phyloP scores from a whole-genome alignment of 2,329 filamentous ascomycete genomes.

The Diaporthe nobilis region DNA sequence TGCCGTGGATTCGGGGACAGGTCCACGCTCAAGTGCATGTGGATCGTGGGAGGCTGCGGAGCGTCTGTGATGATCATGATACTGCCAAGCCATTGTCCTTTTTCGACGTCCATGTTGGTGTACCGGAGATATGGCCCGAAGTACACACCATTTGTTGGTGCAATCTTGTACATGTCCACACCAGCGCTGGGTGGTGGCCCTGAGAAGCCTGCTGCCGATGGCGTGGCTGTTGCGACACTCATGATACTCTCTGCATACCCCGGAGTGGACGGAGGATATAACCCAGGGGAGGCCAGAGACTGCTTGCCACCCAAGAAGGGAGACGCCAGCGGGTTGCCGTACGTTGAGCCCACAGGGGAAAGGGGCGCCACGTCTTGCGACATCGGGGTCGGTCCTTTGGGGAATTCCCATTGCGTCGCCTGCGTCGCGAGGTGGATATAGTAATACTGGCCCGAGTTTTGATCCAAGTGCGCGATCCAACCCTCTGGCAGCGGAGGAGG shows the following conservation, averaged over 20 bases:
- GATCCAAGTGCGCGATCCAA: slow-evolving; percentile 97
- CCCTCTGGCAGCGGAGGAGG: slow-evolving; percentile 96
- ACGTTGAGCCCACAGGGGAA: slow-evolving; percentile 84
- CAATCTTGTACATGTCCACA: slow-evolving; percentile 93
- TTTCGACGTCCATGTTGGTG: slow-evolving; percentile 96
- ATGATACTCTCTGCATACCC: slow-evolving; percentile 89
- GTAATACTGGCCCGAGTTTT: slow-evolving; percentile 97
- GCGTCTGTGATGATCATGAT: slow-evolving; percentile 94
- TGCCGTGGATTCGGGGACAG: slow-evolving; percentile 94
- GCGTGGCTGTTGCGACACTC: slow-evolving; percentile 82
- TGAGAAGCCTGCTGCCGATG: slow-evolving; percentile 85
- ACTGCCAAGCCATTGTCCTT: slow-evolving; percentile 91
- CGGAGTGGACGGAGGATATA: slow-evolving; percentile 85
- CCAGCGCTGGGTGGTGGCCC: slow-evolving; percentile 91
- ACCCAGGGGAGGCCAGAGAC: slow-evolving; percentile 79
- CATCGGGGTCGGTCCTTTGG: slow-evolving; percentile 92
- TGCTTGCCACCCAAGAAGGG: slow-evolving; percentile 77
- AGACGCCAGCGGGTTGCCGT: slow-evolving; percentile 80
- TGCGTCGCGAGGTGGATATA: slow-evolving; percentile 97
- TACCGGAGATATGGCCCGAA: slow-evolving; percentile 97
- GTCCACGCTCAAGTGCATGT: slow-evolving; percentile 91
- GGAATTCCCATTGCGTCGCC: slow-evolving; percentile 98
- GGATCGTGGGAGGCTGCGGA: slow-evolving; percentile 93
- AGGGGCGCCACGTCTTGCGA: slow-evolving; percentile 86
- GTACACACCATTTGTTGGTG: slow-evolving; percentile 96